Evolutionary conservation across 371 early-diverging fungal genomes (phyloP).

Genomic region (Catenaria anguillulae): DNA sequence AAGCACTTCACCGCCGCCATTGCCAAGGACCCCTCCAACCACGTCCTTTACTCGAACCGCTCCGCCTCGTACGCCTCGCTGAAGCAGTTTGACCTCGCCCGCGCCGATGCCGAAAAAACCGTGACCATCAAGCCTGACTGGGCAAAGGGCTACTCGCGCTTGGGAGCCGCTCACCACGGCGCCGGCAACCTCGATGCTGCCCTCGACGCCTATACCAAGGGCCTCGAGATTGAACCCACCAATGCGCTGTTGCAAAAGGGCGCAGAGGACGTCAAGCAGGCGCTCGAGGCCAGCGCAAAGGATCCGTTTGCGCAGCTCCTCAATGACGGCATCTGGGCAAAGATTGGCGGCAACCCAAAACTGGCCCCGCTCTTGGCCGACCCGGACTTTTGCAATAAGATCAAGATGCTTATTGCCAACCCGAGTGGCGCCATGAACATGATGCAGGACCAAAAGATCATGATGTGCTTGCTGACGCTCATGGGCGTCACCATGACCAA

Average conservation of each 20-base stretch:
- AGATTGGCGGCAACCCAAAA: slow-evolving; percentile 65
- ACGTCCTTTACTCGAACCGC: slow-evolving; percentile 78
- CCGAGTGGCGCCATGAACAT: slow-evolving; percentile 24
- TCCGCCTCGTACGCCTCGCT: slow-evolving; percentile 64
- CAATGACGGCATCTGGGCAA: slow-evolving; percentile 48
- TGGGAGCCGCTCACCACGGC: slow-evolving; percentile 69
- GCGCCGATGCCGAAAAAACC: slow-evolving; percentile 68
- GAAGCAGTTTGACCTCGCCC: slow-evolving; percentile 53
- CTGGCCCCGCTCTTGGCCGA: slow-evolving; percentile 46
- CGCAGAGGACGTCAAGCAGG: slow-evolving; percentile 46
- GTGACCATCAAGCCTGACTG: slow-evolving; percentile 60
- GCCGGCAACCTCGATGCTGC: slow-evolving; percentile 48
- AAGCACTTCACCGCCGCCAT: slow-evolving; percentile 60
- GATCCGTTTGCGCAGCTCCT: slow-evolving; percentile 27
- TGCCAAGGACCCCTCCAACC: slow-evolving; percentile 58
- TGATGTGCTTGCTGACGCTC: slow-evolving; percentile 48
- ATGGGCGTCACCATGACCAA: slow-evolving; percentile 53
- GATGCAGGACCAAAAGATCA: slow-evolving; percentile 53
- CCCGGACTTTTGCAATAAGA: slow-evolving; percentile 49
- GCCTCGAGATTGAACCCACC: slow-evolving; percentile 56
- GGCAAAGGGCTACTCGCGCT: slow-evolving; percentile 72
- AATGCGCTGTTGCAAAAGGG: slow-evolving; percentile 54
- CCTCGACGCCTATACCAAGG: slow-evolving; percentile 49
- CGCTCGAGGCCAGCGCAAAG: slow-evolving; percentile 2
- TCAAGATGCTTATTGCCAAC: slow-evolving; percentile 49